A percentile compares a stretch with the other conserved stretches of the same genome.
Evolutionary conservation across 2,329 filamentous ascomycete species (phyloP).

Genomic region (Alternaria alternata): DNA sequence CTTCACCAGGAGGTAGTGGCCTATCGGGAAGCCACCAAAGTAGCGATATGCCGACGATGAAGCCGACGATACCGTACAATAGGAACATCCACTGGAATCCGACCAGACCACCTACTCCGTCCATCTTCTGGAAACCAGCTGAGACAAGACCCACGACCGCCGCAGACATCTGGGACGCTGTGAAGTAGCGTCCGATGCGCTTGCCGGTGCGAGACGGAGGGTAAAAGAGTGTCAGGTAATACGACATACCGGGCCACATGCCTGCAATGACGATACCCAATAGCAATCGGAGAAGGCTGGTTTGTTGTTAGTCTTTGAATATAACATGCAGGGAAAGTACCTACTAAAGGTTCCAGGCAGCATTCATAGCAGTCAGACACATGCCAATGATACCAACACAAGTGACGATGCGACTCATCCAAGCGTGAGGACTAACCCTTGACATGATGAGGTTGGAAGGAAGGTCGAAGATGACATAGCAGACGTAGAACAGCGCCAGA

Average conservation of each 20-base stretch:
- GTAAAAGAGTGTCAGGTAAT: conserved; percentile 91
- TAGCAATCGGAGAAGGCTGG: conserved; percentile 77
- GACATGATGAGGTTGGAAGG: conserved; percentile 92
- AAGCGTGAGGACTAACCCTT: conserved; percentile 80
- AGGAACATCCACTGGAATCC: conserved; percentile 95
- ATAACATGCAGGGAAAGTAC: conserved; percentile 33
- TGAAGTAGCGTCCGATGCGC: conserved; percentile 89
- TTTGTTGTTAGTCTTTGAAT: neutral
- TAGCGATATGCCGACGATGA: conserved; percentile 74
- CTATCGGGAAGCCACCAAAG: conserved; percentile 93
- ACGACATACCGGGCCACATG: conserved; percentile 96
- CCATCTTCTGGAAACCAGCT: conserved; percentile 91
- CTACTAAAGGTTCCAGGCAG: conserved; percentile 84
- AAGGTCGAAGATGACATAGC: conserved; percentile 88
- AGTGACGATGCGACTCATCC: conserved; percentile 92
- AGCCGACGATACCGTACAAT: conserved; percentile 78
- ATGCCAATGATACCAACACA: conserved; percentile 84
- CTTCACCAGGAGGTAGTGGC: conserved; percentile 75
- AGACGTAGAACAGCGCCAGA: conserved; percentile 88
- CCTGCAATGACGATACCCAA: conserved; percentile 88
- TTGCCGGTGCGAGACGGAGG: conserved; percentile 86
- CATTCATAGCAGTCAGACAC: conserved; percentile 82
- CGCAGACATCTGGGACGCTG: conserved; percentile 85
- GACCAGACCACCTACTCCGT: conserved; percentile 76
- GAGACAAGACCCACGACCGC: conserved; percentile 89